These are phyloP conservation scores for Tricholoma sp. DNA, from an alignment of 768 basidiomycete species.

Conservation along the genomic window DNA sequence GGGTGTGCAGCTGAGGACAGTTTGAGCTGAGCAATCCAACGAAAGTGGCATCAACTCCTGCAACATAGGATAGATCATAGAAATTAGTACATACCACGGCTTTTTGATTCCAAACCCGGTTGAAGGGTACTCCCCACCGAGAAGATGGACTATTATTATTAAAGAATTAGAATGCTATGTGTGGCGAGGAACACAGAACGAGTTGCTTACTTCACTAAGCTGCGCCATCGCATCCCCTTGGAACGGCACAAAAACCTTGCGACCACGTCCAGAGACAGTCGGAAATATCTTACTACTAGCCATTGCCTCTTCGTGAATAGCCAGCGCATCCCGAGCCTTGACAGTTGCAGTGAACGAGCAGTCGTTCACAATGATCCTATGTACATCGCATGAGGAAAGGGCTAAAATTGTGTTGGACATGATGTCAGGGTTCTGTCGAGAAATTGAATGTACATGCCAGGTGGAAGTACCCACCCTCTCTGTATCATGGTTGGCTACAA, in stretches of 20 bases:
- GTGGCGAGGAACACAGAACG: too few species aligned
- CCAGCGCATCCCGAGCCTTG: conserved; percentile 46
- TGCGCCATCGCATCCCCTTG: conserved; percentile 51
- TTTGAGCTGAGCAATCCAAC: conserved; percentile 32
- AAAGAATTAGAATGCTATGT: not conserved
- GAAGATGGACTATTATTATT: conserved; percentile 50
- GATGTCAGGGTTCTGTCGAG: not conserved
- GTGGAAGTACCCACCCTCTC: conserved; percentile 39
- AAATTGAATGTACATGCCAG: not conserved
- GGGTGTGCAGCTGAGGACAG: conserved; percentile 51
- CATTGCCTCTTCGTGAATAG: conserved; percentile 45
- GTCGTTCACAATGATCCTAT: conserved; percentile 43
- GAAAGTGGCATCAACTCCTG: not conserved
- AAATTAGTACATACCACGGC: conserved; percentile 32
- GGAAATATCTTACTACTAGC: conserved; percentile 15
- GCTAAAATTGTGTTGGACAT: not conserved
- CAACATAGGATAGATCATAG: too few species aligned
- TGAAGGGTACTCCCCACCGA: conserved; percentile 51
- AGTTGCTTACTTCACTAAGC: conserved; percentile 44
- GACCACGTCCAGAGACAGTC: too few species aligned
- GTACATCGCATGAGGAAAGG: not conserved
- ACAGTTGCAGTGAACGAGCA: conserved; percentile 49
- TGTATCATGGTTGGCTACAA: conserved; percentile 68
- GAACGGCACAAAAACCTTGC: conserved; percentile 47
- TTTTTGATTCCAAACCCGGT: conserved; percentile 46